Evolutionary conservation across 2,329 filamentous ascomycete species (phyloP).

Genomic region (Aspergillus intermedius): DNA sequence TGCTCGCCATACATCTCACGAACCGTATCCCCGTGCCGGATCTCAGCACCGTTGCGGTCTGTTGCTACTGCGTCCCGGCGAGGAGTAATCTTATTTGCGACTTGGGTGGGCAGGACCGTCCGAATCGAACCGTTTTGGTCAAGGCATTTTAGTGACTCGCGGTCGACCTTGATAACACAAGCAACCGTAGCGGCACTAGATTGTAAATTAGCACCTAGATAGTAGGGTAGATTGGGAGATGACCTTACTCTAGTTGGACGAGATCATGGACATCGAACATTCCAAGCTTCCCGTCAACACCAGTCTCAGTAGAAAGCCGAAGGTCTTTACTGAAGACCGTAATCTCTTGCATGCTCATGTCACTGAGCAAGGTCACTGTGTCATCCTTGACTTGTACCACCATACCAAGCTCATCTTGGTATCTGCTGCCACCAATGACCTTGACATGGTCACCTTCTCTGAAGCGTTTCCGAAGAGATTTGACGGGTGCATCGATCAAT

Average conservation of each 20-base stretch:
- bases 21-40: constrained; percentile 83
- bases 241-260: constrained; percentile 76
- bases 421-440: constrained; percentile 92
- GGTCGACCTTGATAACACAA: constrained; percentile 90
- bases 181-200: constrained; percentile 73
- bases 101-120: constrained; percentile 81
- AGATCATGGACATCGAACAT: constrained; percentile 90
- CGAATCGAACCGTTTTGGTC: constrained; percentile 83
- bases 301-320: constrained; percentile 85
- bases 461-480: constrained; percentile 88
- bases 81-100: constrained; percentile 78
- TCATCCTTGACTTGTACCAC: constrained; percentile 91
- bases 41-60: constrained; percentile 88
- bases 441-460: constrained; percentile 94
- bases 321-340: constrained; percentile 98
- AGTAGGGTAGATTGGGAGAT: constrained; percentile 9
- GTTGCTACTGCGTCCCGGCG: constrained; percentile 82
- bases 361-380: constrained; percentile 83
- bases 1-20: constrained; percentile 83
- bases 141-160: constrained; percentile 80
- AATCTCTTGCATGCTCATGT: constrained; percentile 87
- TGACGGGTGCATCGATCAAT: constrained; percentile 84
- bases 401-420: constrained; percentile 92
- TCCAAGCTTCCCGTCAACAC: constrained; percentile 72
- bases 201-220: constrained; percentile 20